Evolutionary conservation across 78 protist genomes (phyloP), one percentile per base, ranked within the genome.

Genomic region (Emiliania huxleyi): DNA sequence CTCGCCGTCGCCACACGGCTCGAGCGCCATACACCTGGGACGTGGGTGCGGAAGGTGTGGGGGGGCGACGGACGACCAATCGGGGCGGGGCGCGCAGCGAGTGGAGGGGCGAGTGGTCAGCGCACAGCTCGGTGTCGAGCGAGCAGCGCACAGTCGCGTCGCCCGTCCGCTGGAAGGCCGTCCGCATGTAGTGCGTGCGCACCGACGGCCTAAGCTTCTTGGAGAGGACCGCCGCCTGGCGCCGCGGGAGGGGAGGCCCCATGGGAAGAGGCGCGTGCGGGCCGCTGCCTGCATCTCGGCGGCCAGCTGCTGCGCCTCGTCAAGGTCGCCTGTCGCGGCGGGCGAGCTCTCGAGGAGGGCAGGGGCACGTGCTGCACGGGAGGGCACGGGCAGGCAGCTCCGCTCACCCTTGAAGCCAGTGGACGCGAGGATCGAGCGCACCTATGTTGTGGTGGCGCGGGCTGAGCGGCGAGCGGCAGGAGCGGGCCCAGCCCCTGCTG

Each of bases 41-140:
- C n/a, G n/a, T n/a, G 40, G 38, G 49, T 69, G 45, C 38, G 18
- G 43, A 22, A 22, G n/a, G n/a, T n/a, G n/a, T n/a, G n/a, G n/a
- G n/a, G n/a, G n/a, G n/a, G n/a, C n/a, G n/a, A n/a, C n/a, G n/a
- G n/a, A n/a, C n/a, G n/a, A n/a, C n/a, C n/a, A n/a, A n/a, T n/a
- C n/a, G n/a, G n/a, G n/a, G n/a, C 29, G 5, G 26, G 46, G 90
- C 95, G 26, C 5, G 26, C n/a, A 81, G 4, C 93, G n/a, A n/a
- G n/a, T n/a, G n/a, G n/a, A n/a, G n/a, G n/a, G n/a, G n/a, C n/a
- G n/a, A n/a, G n/a, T n/a, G n/a, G n/a, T n/a, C n/a, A n/a, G 91
- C 87, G 81, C 81, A 56, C 77, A 94, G 56, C 40, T 94, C 89
- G 55, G 94, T 92, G 93, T 94, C 96, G 71, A 94, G 48, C 35